phyloP scores from a whole-genome alignment of 306 rosid species.

The Sesbania bispinosa region DNA sequence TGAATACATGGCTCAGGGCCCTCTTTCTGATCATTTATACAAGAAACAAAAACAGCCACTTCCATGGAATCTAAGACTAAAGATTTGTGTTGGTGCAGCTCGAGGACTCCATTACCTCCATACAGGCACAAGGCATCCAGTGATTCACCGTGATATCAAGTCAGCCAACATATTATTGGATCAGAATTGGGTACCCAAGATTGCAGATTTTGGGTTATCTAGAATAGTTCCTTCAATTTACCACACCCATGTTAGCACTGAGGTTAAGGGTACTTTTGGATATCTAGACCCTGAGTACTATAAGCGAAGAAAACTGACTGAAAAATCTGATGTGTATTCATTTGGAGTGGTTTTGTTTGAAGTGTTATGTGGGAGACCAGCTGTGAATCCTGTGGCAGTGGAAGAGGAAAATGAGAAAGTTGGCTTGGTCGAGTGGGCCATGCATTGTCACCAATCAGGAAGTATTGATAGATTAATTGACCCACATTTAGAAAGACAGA shows the following conservation, averaged over 20 bases:
- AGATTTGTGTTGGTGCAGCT: conserved; percentile 50
- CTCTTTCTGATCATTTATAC: conserved; percentile 48
- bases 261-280: conserved; percentile 40
- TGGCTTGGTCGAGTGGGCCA: conserved; percentile 45
- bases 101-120: conserved; percentile 59
- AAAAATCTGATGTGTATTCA: conserved; percentile 60
- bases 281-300: conserved; percentile 52
- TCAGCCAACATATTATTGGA: conserved; percentile 55
- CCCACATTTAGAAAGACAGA: conserved; percentile 19
- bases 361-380: conserved; percentile 43
- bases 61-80: conserved; percentile 43
- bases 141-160: conserved; percentile 59
- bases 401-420: conserved; percentile 36
- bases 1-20: conserved; percentile 47
- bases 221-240: conserved; percentile 23
- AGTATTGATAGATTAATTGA: conserved; percentile 36
- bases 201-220: conserved; percentile 59
- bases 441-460: conserved; percentile 26
- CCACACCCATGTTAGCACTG: conserved; percentile 39
- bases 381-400: conserved; percentile 20
- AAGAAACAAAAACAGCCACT: conserved; percentile 23
- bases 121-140: conserved; percentile 27
- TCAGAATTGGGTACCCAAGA: conserved; percentile 36
- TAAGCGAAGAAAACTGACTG: conserved; percentile 30
- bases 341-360: conserved; percentile 65